These are phyloP conservation scores for Phycomyces nitens DNA, from an alignment of 192 early-diverging fungal genomes.

Conservation along the genomic window DNA sequence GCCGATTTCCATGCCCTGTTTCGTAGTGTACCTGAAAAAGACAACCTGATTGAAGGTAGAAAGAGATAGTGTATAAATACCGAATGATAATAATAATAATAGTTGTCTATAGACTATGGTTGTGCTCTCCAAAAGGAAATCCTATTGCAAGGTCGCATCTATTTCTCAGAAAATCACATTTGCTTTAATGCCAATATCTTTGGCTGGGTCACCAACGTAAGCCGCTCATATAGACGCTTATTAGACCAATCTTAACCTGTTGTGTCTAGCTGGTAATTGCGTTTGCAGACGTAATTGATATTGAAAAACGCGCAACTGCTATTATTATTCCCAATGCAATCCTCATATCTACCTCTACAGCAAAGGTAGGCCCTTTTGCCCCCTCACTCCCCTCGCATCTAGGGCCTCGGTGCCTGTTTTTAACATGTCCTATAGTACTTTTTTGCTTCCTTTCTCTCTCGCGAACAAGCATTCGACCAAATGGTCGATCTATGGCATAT, in stretches of 20 bases:
- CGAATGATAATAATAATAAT: not conserved
- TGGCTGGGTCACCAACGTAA: conserved; percentile 80
- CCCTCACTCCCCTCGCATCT: not conserved
- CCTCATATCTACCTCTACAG: conserved; percentile 64
- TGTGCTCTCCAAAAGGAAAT: conserved; percentile 90
- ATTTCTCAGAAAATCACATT: conserved; percentile 74
- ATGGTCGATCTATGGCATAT: conserved; percentile 64
- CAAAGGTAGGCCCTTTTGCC: conserved; percentile 37
- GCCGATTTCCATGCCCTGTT: conserved; percentile 52
- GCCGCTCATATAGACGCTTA: not conserved
- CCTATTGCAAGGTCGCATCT: conserved; percentile 78
- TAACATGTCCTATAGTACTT: conserved; percentile 48
- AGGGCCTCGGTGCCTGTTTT: too few relatives aligned
- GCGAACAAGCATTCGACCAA: conserved; percentile 73
- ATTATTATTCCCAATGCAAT: conserved; percentile 88
- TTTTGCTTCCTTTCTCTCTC: conserved; percentile 84
- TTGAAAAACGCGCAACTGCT: conserved; percentile 83
- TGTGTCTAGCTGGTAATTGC: conserved; percentile 57
- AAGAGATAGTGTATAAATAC: not conserved
- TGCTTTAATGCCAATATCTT: conserved; percentile 89
- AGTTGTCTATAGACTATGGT: conserved; percentile 58
- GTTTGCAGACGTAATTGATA: conserved; percentile 72
- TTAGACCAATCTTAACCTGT: not conserved
- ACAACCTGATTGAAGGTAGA: conserved; percentile 55
- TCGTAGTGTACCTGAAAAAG: conserved; percentile 50